A percentile compares a stretch with the other conserved stretches of the same genome.
Evolutionary conservation across 768 basidiomycete genomes (phyloP).

Genomic region (Rhodocollybia butyracea): DNA sequence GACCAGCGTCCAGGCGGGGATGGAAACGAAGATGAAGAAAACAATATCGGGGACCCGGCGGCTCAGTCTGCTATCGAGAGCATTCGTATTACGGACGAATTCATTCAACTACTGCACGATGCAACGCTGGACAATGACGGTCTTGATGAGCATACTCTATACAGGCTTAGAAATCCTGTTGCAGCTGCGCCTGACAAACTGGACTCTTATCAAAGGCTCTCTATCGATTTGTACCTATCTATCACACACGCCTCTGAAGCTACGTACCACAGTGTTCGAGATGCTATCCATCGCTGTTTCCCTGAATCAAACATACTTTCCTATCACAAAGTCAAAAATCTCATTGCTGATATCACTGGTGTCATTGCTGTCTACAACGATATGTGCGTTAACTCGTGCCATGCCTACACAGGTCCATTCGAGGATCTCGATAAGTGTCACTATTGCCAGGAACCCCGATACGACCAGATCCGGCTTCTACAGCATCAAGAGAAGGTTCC

Average conservation of each 20-base stretch:
- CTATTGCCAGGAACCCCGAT: conserved; percentile 26
- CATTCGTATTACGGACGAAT: conserved; percentile 15
- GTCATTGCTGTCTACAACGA: conserved; percentile 29
- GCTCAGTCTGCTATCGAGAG: conserved; percentile 14
- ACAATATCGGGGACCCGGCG: conserved; percentile 1
- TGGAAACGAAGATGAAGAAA: conserved; percentile 3
- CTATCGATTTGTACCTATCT: conserved; percentile 29
- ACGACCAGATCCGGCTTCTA: conserved; percentile 15
- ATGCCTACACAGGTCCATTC: conserved; percentile 37
- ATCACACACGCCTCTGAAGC: conserved; percentile 25
- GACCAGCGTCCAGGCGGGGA: not conserved
- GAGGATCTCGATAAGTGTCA: conserved; percentile 24
- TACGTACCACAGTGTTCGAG: conserved; percentile 24
- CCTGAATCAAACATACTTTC: conserved; percentile 26
- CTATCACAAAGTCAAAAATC: conserved; percentile 24
- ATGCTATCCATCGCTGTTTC: conserved; percentile 18
- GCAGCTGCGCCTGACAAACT: conserved; percentile 12
- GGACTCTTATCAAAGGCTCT: conserved; percentile 24
- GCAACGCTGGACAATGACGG: conserved; percentile 25
- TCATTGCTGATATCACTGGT: conserved; percentile 27
- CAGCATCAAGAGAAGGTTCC: conserved; percentile 19
- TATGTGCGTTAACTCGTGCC: conserved; percentile 42
- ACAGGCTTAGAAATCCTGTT: conserved; percentile 24
- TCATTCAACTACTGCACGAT: conserved; percentile 17
- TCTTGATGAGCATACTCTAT: conserved; percentile 17